Evolutionary conservation across 1,139 yeast species (phyloP).

Genomic region (Wickerhamiella infanticola): DNA sequence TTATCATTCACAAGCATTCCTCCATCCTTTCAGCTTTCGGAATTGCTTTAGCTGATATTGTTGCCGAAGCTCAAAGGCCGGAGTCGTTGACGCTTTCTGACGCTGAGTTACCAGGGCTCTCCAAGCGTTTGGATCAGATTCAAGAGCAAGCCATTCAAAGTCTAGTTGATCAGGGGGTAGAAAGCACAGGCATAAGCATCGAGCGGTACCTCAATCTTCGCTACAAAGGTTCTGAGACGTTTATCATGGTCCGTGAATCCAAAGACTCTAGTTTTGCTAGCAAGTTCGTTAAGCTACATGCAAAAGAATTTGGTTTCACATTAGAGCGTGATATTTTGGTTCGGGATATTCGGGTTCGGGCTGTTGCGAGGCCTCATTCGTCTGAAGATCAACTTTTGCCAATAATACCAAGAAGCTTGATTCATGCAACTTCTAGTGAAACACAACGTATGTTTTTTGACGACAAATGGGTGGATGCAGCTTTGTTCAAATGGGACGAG

Average conservation of each 20-base stretch:
- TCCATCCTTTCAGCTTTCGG: conserved; percentile 39
- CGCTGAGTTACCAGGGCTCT: conserved; percentile 20
- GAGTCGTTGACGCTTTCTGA: conserved; percentile 24
- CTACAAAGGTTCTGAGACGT: conserved; percentile 79
- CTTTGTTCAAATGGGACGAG: conserved; percentile 36
- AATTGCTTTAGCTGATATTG: conserved; percentile 37
- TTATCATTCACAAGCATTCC: conserved; percentile 34
- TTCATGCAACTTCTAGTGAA: neutral
- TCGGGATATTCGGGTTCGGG: conserved; percentile 69
- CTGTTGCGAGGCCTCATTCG: conserved; percentile 32
- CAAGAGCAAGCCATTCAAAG: conserved; percentile 23
- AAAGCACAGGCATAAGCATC: conserved; percentile 24
- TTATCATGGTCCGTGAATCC: conserved; percentile 44
- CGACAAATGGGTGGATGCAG: conserved; percentile 36
- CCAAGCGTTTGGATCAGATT: conserved; percentile 26
- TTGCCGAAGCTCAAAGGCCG: conserved; percentile 48
- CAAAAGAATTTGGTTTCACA: conserved; percentile 55
- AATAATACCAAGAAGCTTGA: neutral
- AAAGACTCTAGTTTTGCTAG: conserved; percentile 18
- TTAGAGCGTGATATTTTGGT: conserved; percentile 51
- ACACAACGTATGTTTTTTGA: conserved; percentile 30
- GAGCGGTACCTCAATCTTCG: conserved; percentile 65
- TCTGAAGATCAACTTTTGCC: conserved; percentile 7
- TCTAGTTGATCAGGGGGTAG: conserved; percentile 35
- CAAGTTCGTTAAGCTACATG: conserved; percentile 37